A percentile compares a stretch with the other conserved stretches of the same genome.
Conservation (phyloP, 139 green algal species). For the Closterium sp. region DNA sequence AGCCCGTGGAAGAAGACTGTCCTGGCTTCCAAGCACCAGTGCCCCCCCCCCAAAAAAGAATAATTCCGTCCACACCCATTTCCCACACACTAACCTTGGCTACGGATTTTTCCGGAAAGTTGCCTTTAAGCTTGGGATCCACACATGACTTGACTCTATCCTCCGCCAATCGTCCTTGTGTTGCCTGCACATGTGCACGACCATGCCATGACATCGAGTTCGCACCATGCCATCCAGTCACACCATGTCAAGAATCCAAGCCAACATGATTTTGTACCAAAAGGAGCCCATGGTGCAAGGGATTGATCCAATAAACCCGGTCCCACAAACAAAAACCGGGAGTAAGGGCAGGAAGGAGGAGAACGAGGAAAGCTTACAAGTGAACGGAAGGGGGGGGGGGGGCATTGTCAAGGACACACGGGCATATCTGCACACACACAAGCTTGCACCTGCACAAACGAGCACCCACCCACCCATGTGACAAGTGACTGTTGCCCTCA, state of each 20-base stretch:
- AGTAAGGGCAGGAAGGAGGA: background rate
- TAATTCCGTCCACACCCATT: background rate
- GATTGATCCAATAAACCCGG: no score
- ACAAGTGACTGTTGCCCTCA: constrained; percentile 50
- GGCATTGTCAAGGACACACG: background rate
- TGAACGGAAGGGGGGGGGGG: background rate
- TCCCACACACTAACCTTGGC: constrained; percentile 25
- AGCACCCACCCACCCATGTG: constrained; percentile 34
- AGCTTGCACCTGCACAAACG: background rate
- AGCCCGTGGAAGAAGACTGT: background rate
- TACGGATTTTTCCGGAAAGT: constrained; percentile 35
- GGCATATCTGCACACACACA: background rate
- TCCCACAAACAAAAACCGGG: background rate
- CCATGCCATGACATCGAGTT: background rate
- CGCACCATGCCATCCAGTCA: no score
- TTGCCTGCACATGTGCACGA: background rate
- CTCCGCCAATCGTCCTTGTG: constrained; percentile 19
- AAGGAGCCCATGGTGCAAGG: no score
- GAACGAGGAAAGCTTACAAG: background rate
- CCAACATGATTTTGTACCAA: no score
- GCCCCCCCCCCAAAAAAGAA: background rate
- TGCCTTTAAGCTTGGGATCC: constrained; percentile 37
- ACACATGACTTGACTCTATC: constrained; percentile 47
- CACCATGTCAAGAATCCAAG: no score
- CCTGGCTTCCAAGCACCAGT: background rate